These are phyloP conservation scores for Colletotrichum cereale DNA, from an alignment of 2,329 filamentous ascomycete genomes.

Conservation along the genomic window DNA sequence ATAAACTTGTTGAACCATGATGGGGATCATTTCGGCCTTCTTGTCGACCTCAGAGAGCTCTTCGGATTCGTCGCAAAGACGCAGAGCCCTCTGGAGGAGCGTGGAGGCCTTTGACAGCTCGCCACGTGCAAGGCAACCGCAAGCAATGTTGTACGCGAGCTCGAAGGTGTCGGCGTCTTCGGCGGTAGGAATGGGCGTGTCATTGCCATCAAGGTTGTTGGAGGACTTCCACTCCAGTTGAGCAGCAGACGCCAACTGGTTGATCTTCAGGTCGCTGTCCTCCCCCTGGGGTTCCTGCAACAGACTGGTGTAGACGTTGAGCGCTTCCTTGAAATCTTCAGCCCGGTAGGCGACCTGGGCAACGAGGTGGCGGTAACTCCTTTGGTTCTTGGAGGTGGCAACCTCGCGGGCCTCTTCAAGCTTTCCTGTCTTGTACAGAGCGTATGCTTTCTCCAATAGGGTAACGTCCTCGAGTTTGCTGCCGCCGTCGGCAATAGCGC, in stretches of 20 bases:
- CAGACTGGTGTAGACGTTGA: constrained; percentile 72
- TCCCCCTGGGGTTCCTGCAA: constrained; percentile 63
- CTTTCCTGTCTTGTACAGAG: constrained; percentile 83
- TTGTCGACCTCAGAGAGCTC: constrained; percentile 82
- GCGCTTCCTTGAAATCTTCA: constrained; percentile 78
- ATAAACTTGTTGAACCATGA: constrained; percentile 81
- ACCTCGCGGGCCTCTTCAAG: constrained; percentile 69
- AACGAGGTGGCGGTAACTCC: constrained; percentile 64
- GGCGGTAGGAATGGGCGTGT: constrained; percentile 57
- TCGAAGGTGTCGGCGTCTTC: constrained; percentile 83
- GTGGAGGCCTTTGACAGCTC: constrained; percentile 74
- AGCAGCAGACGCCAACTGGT: constrained; percentile 77
- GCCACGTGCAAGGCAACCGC: constrained; percentile 76
- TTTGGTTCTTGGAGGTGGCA: constrained; percentile 51
- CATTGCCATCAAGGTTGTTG: constrained; percentile 48
- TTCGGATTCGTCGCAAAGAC: constrained; percentile 79
- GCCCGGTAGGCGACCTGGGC: constrained; percentile 80
- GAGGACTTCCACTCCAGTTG: constrained; percentile 78
- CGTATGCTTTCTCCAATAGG: constrained; percentile 80
- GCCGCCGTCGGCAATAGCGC: constrained; percentile 74
- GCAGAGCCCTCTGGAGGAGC: constrained; percentile 76
- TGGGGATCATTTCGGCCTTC: constrained; percentile 78
- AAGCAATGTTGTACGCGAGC: constrained; percentile 84
- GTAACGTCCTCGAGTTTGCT: constrained; percentile 71
- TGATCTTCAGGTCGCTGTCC: constrained; percentile 82